Base-by-base conservation (phyloP, 352 stramenopile genomes). In the Aphanomyces astaci region DNA sequence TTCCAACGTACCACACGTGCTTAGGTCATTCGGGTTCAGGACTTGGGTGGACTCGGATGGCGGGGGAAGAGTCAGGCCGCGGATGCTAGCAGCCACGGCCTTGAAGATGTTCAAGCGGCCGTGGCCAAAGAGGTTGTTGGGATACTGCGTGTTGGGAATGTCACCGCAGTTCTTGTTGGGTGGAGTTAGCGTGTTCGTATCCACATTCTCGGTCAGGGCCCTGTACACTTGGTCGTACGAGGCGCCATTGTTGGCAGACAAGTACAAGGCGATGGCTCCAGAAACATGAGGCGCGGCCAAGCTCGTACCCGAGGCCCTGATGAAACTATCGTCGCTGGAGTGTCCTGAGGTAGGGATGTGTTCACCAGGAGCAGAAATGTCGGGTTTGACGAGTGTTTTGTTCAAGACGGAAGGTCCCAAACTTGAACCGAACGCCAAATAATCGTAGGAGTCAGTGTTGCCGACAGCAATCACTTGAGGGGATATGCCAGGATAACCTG, bases 151-250 rank as follows among this genome's bases (percentile, higher is more conserved):
- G n/a, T n/a, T n/a, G n/a, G n/a, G n/a, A n/a, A n/a, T n/a, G n/a
- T n/a, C n/a, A n/a, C n/a, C n/a, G n/a, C n/a, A n/a, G n/a, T n/a
- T n/a, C n/a, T n/a, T n/a, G n/a, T n/a, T n/a, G n/a, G n/a, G n/a
- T n/a, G n/a, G n/a, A n/a, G n/a, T n/a, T n/a, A n/a, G n/a, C n/a
- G n/a, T n/a, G n/a, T n/a, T n/a, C n/a, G n/a, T n/a, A n/a, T n/a
- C n/a, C n/a, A n/a, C n/a, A 60, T 79, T 87, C 19, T 71, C 66
- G 64, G 85, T 74, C 77, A 90, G 77, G 30, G 82, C 84, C 9
- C 71, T 72, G 4, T 46, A 46, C 9, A 46, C 39, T 46, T 46
- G 39, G 39, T 46, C 39, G 39, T 46, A 46, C 17, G 39, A 17
- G 39, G 39, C 39, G 39, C 39, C 39, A 17, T 46, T 46, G 39